Evolutionary conservation across 163 green algal species (phyloP), one percentile per base, ranked within the genome.

Genomic region (Chlorella variabilis): DNA sequence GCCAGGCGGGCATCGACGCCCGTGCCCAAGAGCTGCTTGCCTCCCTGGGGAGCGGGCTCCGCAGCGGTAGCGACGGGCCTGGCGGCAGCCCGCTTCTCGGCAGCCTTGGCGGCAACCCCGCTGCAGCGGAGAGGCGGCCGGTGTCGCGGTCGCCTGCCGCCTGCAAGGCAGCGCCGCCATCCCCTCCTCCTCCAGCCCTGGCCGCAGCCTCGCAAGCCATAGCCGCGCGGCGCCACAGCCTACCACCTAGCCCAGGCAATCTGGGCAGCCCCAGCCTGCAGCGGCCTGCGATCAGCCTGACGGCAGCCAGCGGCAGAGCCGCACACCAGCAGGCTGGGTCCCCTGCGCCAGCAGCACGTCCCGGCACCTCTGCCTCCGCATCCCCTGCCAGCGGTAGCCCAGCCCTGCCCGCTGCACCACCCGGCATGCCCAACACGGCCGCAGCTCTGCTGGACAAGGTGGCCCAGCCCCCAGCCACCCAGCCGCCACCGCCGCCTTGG

Each of bases 191-290:
- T 4, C 41, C 69, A 11, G 69, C 69, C 11, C 31, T 76, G n/a
- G 70, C 48, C 25, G 70, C 71, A 4, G 71, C 71, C 71, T 39
- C 2, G 21, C 13, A 76, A 5, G 69, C 69, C 15, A 62, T 62
- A n/a, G 69, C 69, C 0, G 68, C 45, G 2, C 29, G 62, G 69
- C 42, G 69, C 29, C 20, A 41, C n/a, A 33, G 18, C 17, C 20
- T 77, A 29, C 42, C 68, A 5, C 33, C 21, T 17, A 65, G 33
- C 11, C 27, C 70, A 29, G 48, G 18, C 70, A 54, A 74, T 36
- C 39, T 20, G 38, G 8, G 11, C 38, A 23, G 9, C 38, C 2
- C 38, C 66, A 58, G 27, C 38, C 34, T 38, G 9, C 21, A 39
- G 15, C 39, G 27, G 11, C 34, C 39, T 0, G 38, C 39, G 20